phyloP scores from a whole-genome alignment of 495 filamentous ascomycete genomes.

The Tuber calosporum region DNA sequence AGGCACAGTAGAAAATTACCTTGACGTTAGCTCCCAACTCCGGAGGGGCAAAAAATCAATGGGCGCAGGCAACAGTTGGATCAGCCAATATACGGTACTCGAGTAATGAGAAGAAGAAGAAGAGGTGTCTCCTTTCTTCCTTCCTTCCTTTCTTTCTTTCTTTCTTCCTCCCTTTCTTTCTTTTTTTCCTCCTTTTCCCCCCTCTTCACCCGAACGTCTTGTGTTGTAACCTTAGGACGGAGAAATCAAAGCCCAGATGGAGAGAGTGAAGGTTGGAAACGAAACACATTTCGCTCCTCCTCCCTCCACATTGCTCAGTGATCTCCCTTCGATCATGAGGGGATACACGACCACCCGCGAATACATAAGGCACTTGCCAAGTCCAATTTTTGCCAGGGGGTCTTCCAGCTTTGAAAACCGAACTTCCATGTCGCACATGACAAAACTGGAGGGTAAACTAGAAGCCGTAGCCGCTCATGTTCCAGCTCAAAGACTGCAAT shows the following conservation, averaged over 20 bases:
- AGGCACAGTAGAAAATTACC: not conserved
- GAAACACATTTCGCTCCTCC: not conserved
- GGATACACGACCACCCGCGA: not conserved
- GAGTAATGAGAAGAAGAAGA: not conserved
- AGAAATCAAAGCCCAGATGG: not conserved
- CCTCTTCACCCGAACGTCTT: not conserved
- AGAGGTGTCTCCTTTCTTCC: not conserved
- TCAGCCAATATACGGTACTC: not conserved
- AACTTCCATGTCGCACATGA: not conserved
- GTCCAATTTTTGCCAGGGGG: not conserved
- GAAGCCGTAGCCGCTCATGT: not conserved
- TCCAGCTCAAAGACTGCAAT: not conserved
- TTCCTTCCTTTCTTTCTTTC: not conserved
- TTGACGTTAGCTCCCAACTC: not conserved
- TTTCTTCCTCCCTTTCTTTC: not conserved
- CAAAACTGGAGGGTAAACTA: not conserved
- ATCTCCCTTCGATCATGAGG: not conserved
- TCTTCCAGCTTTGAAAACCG: not conserved
- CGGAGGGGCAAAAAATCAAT: not conserved
- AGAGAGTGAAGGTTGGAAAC: not conserved
- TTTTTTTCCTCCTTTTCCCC: not conserved
- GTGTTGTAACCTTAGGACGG: not conserved
- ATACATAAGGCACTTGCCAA: not conserved
- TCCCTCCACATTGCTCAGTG: not conserved
- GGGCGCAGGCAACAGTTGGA: not conserved